Evolutionary conservation across 2,329 filamentous ascomycete species (phyloP).

Genomic region (Colletotrichum plurivorum): DNA sequence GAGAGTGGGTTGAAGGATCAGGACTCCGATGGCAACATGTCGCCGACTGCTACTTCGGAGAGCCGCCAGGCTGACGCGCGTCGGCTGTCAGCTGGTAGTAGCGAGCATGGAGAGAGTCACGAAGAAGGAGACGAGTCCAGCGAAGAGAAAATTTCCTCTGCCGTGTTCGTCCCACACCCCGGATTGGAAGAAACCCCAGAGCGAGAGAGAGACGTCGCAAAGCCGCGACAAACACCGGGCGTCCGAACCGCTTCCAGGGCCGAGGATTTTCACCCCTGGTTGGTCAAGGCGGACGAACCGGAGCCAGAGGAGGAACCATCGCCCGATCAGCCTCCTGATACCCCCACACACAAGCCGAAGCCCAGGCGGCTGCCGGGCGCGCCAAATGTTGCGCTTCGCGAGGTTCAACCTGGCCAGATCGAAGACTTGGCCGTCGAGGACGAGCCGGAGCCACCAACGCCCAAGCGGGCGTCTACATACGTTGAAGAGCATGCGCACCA

Average conservation of each 20-base stretch:
- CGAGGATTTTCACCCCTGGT: slow-evolving; percentile 65
- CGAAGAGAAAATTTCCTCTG: slow-evolving; percentile 89
- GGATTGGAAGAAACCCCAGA: slow-evolving; percentile 59
- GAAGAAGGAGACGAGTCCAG: slow-evolving; percentile 75
- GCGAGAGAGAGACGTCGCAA: slow-evolving; percentile 46
- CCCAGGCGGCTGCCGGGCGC: slow-evolving; percentile 33
- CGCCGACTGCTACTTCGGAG: slow-evolving; percentile 13
- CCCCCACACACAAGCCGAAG: slow-evolving; percentile 34
- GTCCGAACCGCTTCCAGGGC: slow-evolving; percentile 36
- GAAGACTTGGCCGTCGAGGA: slow-evolving; percentile 59
- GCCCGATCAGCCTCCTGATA: slow-evolving; percentile 26
- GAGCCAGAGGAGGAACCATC: slow-evolving; percentile 50
- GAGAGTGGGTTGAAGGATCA: slow-evolving; percentile 27
- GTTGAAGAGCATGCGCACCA: slow-evolving; percentile 65
- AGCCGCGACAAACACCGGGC: slow-evolving; percentile 42
- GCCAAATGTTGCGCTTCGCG: slow-evolving; percentile 43
- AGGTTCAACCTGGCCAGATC: slow-evolving; percentile 51
- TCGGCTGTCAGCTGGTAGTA: slow-evolving; percentile 56
- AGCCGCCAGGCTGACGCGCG: slow-evolving; percentile 43
- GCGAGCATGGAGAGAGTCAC: slow-evolving; percentile 54
- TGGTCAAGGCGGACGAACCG: slow-evolving; percentile 70
- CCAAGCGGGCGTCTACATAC: slow-evolving; percentile 53
- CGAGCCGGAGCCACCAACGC: slow-evolving; percentile 56
- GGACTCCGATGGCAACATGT: slow-evolving; percentile 27
- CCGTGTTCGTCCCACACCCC: slow-evolving; percentile 85